These are phyloP conservation scores for Diaporthe humulicola DNA, from an alignment of 2,329 filamentous ascomycete genomes.

Conservation along the genomic window DNA sequence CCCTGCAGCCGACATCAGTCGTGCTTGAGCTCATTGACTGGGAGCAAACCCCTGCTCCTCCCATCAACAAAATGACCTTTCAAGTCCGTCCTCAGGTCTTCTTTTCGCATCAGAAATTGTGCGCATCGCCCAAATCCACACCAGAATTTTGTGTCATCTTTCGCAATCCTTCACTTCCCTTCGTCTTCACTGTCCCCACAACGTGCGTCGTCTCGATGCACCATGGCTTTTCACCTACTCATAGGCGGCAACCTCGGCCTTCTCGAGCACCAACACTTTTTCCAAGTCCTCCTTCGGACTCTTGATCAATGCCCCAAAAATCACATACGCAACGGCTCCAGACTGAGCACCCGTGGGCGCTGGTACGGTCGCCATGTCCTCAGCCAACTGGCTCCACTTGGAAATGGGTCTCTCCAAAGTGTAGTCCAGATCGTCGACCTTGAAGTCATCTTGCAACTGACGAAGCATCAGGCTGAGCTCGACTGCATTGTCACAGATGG, in stretches of 20 bases:
- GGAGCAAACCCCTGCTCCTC: neutral
- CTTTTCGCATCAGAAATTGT: neutral
- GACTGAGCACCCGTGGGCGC: neutral
- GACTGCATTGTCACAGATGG: constrained; percentile 40
- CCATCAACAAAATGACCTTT: neutral
- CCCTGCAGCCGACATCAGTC: neutral
- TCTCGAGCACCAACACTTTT: neutral
- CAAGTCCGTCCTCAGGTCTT: neutral
- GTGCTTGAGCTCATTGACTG: neutral
- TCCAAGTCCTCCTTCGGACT: neutral
- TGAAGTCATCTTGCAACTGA: constrained; percentile 2
- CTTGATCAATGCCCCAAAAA: constrained; percentile 2
- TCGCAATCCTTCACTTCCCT: neutral
- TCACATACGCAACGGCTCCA: neutral
- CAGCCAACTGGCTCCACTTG: neutral
- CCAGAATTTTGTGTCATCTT: neutral
- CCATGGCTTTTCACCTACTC: neutral
- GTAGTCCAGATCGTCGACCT: constrained; percentile 19
- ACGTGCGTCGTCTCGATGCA: no score
- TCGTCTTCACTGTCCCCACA: neutral
- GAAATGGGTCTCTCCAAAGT: neutral
- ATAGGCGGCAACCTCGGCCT: constrained; percentile 23
- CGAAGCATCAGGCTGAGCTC: constrained; percentile 40
- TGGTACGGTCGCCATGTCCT: neutral
- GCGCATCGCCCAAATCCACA: neutral